Evolutionary conservation across 2,329 filamentous ascomycete species (phyloP).

Genomic region (Claviceps sp.): DNA sequence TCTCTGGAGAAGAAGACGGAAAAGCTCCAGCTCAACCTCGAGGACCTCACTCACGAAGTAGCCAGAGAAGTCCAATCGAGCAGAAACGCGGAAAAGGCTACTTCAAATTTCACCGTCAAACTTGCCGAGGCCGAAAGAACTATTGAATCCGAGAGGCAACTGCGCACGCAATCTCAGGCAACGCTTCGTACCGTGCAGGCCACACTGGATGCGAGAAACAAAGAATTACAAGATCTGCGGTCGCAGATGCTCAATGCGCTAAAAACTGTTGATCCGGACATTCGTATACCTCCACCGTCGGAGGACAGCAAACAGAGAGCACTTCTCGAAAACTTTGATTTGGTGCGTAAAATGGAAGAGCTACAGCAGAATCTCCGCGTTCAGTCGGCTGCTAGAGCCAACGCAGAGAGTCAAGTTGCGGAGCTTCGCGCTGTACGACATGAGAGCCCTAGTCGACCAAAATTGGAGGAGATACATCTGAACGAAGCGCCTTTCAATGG

Average conservation of each 20-base stretch:
- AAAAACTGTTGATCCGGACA: conserved; percentile 72
- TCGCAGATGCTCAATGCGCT: conserved; percentile 70
- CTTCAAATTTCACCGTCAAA: conserved; percentile 67
- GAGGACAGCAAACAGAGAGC: conserved; percentile 47
- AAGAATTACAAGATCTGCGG: conserved; percentile 68
- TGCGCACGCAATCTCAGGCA: conserved; percentile 71
- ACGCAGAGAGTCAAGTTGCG: conserved; percentile 70
- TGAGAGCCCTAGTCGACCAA: conserved; percentile 57
- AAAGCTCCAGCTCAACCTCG: conserved; percentile 74
- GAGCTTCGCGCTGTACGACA: conserved; percentile 64
- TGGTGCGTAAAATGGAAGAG: conserved; percentile 75
- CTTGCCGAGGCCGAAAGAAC: conserved; percentile 81
- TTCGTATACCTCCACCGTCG: conserved; percentile 48
- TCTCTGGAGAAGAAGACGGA: conserved; percentile 89
- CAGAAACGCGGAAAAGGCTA: conserved; percentile 78
- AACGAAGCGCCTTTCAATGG: conserved; percentile 64
- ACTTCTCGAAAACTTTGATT: conserved; percentile 64
- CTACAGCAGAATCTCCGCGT: conserved; percentile 80
- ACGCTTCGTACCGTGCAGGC: conserved; percentile 71
- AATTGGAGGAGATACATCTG: conserved; percentile 76
- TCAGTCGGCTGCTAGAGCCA: conserved; percentile 64
- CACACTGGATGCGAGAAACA: conserved; percentile 65
- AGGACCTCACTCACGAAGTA: conserved; percentile 87
- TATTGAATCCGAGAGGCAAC: conserved; percentile 78
- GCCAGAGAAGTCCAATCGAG: conserved; percentile 80